Base-by-base conservation (phyloP, 768 basidiomycete genomes). In the Pulveroboletus sp. region DNA sequence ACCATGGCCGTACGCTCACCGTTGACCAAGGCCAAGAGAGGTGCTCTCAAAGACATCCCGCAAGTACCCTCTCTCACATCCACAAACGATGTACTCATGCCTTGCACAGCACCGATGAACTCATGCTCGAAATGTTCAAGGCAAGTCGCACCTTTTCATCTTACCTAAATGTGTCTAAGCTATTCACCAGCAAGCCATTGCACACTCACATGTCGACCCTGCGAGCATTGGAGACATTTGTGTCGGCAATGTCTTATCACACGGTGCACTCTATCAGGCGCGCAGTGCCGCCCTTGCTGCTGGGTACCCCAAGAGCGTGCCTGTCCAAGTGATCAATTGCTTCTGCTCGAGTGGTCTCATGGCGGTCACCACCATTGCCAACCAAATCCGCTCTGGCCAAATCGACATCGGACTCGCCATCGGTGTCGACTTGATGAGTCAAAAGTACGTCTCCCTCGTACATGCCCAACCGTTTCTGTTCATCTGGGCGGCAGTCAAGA, bases 341-440 rank as follows among this genome's bases (percentile, higher is more conserved):
- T 89, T 90, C 65, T 93, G 90, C 61, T 88, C 88, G 3, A 86
- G 82, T 50, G 90, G 89, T 21, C 78, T 93, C n/a, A 89, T 91
- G 85, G 87, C 90, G 12, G 75, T 85, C 25, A 87, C 85, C 10
- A 76, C 77, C 25, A 81, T 92, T 47, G 78, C 87, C 19, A 91
- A 90, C 65, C 80, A 87, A 59, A 81, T 93, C 40, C 75, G 79
- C 14, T 75, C 75, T 11, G 86, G 87, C n/a, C 85, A 91, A 62
- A 88, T 91, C 37, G 79, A 90, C 37, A 73, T 91, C 45, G 90
- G 90, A 3, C 72, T 92, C n/a, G 87, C 87, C 25, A 65, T 90
- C 41, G 93, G 90, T n/a, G 77, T 88, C 14, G 91, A 94, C 67
- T 87, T 82, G 68, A 92, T 95, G 92, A 84, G 84, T 11, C 69